phyloP scores from a whole-genome alignment of 352 stramenopile genomes.

The Phytophthora vignae region DNA sequence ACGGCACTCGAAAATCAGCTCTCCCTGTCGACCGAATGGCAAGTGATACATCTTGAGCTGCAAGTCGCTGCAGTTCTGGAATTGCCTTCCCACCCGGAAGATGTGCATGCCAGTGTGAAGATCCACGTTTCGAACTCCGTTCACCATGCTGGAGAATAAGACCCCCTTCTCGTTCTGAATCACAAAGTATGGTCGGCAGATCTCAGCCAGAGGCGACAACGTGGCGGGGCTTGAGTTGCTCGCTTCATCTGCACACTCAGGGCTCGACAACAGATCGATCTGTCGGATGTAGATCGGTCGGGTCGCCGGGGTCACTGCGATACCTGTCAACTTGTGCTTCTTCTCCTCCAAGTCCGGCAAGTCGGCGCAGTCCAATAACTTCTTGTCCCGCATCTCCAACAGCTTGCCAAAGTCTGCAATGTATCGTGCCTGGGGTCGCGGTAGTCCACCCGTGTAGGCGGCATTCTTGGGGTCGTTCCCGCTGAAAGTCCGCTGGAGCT shows the following conservation, averaged over 20 bases:
- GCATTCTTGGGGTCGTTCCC: slow-evolving; percentile 74
- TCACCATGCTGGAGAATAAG: slow-evolving; percentile 88
- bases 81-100: slow-evolving; percentile 72
- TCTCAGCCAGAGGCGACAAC: slow-evolving; percentile 29
- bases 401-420: slow-evolving; percentile 82
- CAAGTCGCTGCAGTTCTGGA: slow-evolving; percentile 74
- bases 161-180: slow-evolving; percentile 89
- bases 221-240: slow-evolving; percentile 8
- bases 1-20: slow-evolving; percentile 82
- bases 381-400: slow-evolving; percentile 76
- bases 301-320: slow-evolving; percentile 72
- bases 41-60: slow-evolving; percentile 90
- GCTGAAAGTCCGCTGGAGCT: slow-evolving; percentile 83
- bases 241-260: slow-evolving; percentile 26
- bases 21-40: slow-evolving; percentile 83
- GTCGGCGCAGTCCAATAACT: slow-evolving; percentile 58
- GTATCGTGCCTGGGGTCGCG: slow-evolving; percentile 80
- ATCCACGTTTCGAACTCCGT: slow-evolving; percentile 76
- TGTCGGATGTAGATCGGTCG: slow-evolving; percentile 84
- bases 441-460: slow-evolving; percentile 67
- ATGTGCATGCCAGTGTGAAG: slow-evolving; percentile 60
- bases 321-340: slow-evolving; percentile 83
- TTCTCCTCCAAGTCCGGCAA: slow-evolving; percentile 61
- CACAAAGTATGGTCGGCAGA: slow-evolving; percentile 86
- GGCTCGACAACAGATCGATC: slow-evolving; percentile 61